Evolutionary conservation across 441 rosid genomes (phyloP), one percentile per base, ranked within the genome.

Genomic region (Arabidopsis hybrid): DNA sequence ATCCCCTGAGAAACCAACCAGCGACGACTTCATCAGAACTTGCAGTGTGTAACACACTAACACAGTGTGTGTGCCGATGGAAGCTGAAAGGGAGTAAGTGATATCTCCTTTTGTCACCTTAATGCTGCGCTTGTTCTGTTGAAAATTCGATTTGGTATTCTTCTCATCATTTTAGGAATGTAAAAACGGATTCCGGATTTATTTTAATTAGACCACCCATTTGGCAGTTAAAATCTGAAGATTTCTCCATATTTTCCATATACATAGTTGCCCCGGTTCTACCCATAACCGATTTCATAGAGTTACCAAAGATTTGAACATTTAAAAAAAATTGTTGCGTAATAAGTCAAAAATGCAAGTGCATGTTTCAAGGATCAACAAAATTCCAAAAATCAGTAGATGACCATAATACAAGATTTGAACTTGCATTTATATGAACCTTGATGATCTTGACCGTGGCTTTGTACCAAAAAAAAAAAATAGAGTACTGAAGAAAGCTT

Each of bases 161-260:
- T 69, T 63, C 52, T 63, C 38, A 9, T 67, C 12, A 55, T 60
- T 32, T 39, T 76, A 63, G 65, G 53, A 56, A 56, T 76, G 71
- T 63, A 69, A 52, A 69, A 75, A 14, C 12, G 0, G 26, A 59
- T 59, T 74, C 61, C 55, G 16, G 60, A 47, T 73, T 36, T 13
- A 29, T 38, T 31, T 38, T 45, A 65, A 11, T 8, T 26, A 34
- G 47, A 35, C 35, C 35, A 52, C 7, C 65, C 57, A n/a, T 63
- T 72, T 72, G 65, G 65, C 49, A 53, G 59, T 34, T 16, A 14
- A 69, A 46, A 1, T 11, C 21, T 18, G 11, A 47, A 35, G 51
- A 50, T 45, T 3, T 69, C 35, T 31, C 4, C 16, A 45, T 8
- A 55, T 40, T 53, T 26, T 52, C 38, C 38, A 35, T 42, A 42